These are phyloP conservation scores for Fusarium compactum DNA, from an alignment of 2,329 filamentous ascomycete genomes.

Conservation along the genomic window DNA sequence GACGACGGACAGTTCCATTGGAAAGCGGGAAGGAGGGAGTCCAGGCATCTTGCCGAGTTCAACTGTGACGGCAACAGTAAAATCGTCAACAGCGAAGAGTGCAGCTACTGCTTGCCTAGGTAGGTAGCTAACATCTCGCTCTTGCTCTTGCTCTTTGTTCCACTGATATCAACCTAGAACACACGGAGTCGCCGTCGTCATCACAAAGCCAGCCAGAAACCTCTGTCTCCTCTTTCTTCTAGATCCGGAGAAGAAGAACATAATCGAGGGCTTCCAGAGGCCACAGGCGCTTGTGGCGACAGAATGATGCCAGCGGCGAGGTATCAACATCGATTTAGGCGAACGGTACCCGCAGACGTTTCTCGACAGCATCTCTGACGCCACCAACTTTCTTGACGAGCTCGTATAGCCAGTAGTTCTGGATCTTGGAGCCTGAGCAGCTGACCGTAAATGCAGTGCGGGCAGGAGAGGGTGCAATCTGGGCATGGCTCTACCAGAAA, in stretches of 20 bases:
- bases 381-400: conserved; percentile 13
- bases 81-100: not conserved
- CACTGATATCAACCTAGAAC: conserved; percentile 1
- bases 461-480: not conserved
- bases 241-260: conserved; percentile 15
- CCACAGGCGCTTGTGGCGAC: conserved; percentile 16
- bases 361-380: conserved; percentile 13
- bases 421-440: not conserved
- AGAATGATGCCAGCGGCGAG: not conserved
- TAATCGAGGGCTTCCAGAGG: not conserved
- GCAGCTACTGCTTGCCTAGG: not conserved
- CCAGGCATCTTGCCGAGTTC: not conserved
- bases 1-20: conserved; percentile 17
- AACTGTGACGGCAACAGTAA: not conserved
- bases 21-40: conserved; percentile 9
- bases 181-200: not conserved
- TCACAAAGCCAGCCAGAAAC: not conserved
- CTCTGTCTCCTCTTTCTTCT: conserved; percentile 15
- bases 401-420: not conserved
- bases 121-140: not conserved
- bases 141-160: not conserved
- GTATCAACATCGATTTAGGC: not conserved
- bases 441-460: not conserved
- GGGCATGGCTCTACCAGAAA: not conserved
- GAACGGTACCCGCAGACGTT: not conserved